A percentile compares a stretch with the other conserved stretches of the same genome.
Conservation (phyloP, 2,329 filamentous ascomycete species). For the Phialophora tarda region DNA sequence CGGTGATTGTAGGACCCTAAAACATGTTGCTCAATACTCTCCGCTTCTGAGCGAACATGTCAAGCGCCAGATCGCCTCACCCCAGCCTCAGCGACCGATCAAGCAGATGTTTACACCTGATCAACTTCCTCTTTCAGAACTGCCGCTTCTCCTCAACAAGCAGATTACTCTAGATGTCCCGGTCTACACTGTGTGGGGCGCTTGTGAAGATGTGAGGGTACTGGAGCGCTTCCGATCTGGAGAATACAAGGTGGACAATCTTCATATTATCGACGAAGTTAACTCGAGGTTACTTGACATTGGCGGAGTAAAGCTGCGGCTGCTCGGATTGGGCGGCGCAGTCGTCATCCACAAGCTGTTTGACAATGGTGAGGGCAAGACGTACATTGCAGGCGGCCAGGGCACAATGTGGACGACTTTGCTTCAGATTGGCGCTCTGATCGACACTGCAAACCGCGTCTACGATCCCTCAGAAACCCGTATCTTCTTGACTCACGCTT, state of each 20-base stretch:
- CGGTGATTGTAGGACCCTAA: conserved; percentile 73
- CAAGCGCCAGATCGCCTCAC: conserved; percentile 69
- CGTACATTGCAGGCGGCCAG: conserved; percentile 96
- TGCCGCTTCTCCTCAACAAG: conserved; percentile 85
- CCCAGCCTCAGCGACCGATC: conserved; percentile 68
- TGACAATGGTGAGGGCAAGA: conserved; percentile 96
- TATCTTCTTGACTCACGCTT: conserved; percentile 95
- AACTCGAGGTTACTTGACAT: conserved; percentile 94
- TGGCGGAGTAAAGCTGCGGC: conserved; percentile 91
- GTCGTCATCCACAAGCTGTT: conserved; percentile 99
- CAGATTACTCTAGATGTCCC: conserved; percentile 91
- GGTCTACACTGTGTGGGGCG: conserved; percentile 98
- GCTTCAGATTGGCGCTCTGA: conserved; percentile 95
- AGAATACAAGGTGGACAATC: conserved; percentile 96
- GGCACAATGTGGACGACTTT: conserved; percentile 99
- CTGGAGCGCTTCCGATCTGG: conserved; percentile 96
- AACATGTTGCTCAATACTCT: conserved; percentile 98
- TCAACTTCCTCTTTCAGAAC: conserved; percentile 89
- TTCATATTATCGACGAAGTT: conserved; percentile 98
- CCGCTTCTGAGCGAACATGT: conserved; percentile 82
- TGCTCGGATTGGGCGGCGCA: conserved; percentile 90
- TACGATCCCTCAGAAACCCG: conserved; percentile 98
- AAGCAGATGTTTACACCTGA: conserved; percentile 82
- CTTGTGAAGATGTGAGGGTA: conserved; percentile 96
- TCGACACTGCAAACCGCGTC: conserved; percentile 96